phyloP scores from a whole-genome alignment of 495 filamentous ascomycete species.

The Aspergillus taichungensis region DNA sequence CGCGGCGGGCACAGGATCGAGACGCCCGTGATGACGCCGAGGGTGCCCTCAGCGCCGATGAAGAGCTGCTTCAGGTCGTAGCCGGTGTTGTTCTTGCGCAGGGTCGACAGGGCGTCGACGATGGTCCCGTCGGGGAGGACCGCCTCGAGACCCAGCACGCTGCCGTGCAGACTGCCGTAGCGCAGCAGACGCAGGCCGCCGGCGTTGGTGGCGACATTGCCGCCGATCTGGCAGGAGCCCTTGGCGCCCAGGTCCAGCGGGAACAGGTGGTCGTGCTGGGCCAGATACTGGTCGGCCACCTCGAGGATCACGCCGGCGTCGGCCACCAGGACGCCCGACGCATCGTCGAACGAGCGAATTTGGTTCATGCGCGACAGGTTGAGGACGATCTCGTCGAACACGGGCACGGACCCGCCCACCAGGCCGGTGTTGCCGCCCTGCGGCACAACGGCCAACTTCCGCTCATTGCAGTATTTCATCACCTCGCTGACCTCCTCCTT shows the following conservation, averaged over 20 bases:
- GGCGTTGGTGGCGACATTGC: slow-evolving; percentile 97
- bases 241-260: slow-evolving; percentile 94
- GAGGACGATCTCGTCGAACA: slow-evolving; percentile 97
- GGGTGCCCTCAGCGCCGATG: slow-evolving; percentile 88
- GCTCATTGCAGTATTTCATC: slow-evolving; percentile 86
- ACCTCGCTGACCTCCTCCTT: slow-evolving; percentile 83
- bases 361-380: slow-evolving; percentile 80
- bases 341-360: slow-evolving; percentile 84
- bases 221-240: slow-evolving; percentile 93
- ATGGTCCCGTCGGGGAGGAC: slow-evolving; percentile 89
- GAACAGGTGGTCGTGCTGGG: slow-evolving; percentile 74
- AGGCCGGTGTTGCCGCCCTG: slow-evolving; percentile 96
- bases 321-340: slow-evolving; percentile 80
- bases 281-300: slow-evolving; percentile 73
- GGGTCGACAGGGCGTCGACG: slow-evolving; percentile 72
- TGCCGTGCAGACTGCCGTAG: slow-evolving; percentile 92
- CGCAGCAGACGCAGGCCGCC: slow-evolving; percentile 83
- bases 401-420: slow-evolving; percentile 88
- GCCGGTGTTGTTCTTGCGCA: slow-evolving; percentile 97
- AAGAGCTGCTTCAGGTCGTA: slow-evolving; percentile 98
- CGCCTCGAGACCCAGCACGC: slow-evolving; percentile 81
- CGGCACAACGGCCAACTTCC: slow-evolving; percentile 86
- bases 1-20: slow-evolving; percentile 85
- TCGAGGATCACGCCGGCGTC: slow-evolving; percentile 91
- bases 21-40: slow-evolving; percentile 86